phyloP scores from a whole-genome alignment of 2,329 filamentous ascomycete genomes.

The Neurospora sp. region DNA sequence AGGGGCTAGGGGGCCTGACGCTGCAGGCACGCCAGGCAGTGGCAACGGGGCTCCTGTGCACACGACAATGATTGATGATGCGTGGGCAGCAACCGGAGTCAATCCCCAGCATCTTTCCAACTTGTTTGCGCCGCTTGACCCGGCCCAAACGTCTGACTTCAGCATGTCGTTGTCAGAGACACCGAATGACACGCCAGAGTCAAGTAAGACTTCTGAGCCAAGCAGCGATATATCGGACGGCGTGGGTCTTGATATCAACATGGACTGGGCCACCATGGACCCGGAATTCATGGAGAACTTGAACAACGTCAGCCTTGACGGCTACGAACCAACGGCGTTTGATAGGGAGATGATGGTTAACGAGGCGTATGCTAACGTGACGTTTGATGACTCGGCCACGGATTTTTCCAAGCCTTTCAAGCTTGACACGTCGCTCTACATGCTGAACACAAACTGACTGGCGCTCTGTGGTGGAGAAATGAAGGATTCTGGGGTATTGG shows the following conservation, averaged over 20 bases:
- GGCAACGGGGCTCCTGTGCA: conserved; percentile 11
- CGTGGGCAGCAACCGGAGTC: conserved; percentile 33
- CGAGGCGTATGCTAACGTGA: conserved; percentile 19
- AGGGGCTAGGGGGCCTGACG: conserved; percentile 30
- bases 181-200: conserved; percentile 55
- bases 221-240: conserved; percentile 53
- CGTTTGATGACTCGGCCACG: conserved; percentile 39
- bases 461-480: not conserved
- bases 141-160: conserved; percentile 37
- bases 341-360: conserved; percentile 17
- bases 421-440: conserved; percentile 38
- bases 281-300: conserved; percentile 34
- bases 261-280: conserved; percentile 41
- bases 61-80: conserved; percentile 12
- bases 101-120: conserved; percentile 42
- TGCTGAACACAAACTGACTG: conserved; percentile 18
- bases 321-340: conserved; percentile 12
- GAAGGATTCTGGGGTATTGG: not conserved
- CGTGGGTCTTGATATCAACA: conserved; percentile 41
- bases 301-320: conserved; percentile 25
- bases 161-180: conserved; percentile 44
- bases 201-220: conserved; percentile 49
- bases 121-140: conserved; percentile 30
- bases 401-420: conserved; percentile 44
- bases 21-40: conserved; percentile 17